Percentiles rank a stretch among this genome's conserved stretches.
These are phyloP conservation scores for Colletotrichum cuscutae DNA, from an alignment of 2,329 filamentous ascomycete species.

Conservation along the genomic window DNA sequence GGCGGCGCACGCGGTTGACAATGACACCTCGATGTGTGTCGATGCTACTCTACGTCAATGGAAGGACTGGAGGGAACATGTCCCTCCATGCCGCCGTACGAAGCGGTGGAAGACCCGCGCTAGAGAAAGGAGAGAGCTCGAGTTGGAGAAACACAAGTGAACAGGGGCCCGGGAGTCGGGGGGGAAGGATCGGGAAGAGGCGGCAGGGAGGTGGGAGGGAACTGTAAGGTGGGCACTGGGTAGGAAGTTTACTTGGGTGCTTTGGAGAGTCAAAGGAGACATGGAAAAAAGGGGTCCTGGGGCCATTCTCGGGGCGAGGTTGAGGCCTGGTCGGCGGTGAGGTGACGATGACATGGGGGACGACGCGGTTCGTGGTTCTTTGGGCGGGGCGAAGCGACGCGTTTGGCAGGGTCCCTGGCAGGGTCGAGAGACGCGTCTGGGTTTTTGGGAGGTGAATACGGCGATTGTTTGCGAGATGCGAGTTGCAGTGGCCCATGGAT, in stretches of 20 bases:
- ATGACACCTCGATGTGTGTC: background rate
- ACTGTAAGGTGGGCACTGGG: background rate
- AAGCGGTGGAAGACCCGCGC: background rate
- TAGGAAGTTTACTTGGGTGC: background rate
- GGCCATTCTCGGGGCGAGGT: too few species aligned
- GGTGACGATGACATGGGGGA: background rate
- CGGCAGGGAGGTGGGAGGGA: background rate
- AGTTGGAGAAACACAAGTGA: background rate
- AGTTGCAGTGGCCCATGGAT: background rate
- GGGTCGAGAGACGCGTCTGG: background rate
- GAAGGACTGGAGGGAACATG: too few species aligned
- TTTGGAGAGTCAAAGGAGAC: background rate
- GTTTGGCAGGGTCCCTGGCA: background rate
- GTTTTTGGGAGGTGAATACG: background rate
- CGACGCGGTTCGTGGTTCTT: background rate
- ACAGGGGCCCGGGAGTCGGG: background rate
- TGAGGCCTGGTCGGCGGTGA: background rate
- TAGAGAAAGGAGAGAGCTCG: background rate
- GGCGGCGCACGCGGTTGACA: background rate
- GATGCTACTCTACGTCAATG: background rate
- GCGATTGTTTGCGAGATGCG: background rate
- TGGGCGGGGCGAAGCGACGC: background rate
- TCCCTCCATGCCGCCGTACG: too few species aligned
- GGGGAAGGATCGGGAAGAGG: background rate
- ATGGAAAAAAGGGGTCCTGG: background rate